These are phyloP conservation scores for Streptanthus diversifolius DNA, from an alignment of 345 rosid species.

Conservation along the genomic window DNA sequence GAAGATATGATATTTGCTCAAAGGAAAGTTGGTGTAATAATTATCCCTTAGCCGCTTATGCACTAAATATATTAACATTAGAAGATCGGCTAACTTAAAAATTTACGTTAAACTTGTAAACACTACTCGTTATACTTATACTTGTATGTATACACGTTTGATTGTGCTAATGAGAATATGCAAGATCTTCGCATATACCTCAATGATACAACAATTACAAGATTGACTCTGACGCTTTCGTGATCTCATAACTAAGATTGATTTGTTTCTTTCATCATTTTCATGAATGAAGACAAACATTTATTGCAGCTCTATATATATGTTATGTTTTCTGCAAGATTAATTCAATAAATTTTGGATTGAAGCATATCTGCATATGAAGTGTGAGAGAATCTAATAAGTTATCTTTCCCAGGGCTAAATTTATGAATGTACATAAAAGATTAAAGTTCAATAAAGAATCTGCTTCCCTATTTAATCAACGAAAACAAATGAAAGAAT, in stretches of 20 bases:
- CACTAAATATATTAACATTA: neutral
- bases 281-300: neutral
- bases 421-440: constrained; percentile 10
- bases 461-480: constrained; percentile 12
- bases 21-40: neutral
- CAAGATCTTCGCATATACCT: neutral
- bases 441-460: constrained; percentile 10
- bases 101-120: neutral
- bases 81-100: neutral
- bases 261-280: neutral
- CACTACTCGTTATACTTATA: neutral
- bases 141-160: neutral
- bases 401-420: constrained; percentile 11
- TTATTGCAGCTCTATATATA: neutral
- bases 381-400: neutral
- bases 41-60: neutral
- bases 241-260: neutral
- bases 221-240: neutral
- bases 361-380: neutral
- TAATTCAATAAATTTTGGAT: neutral
- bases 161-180: neutral
- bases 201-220: neutral
- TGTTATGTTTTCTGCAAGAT: neutral
- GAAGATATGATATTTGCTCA: neutral
- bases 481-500: constrained; percentile 9